Base-by-base conservation (phyloP, 2,329 filamentous ascomycete species). In the Arthrobotrys sphaeroides region DNA sequence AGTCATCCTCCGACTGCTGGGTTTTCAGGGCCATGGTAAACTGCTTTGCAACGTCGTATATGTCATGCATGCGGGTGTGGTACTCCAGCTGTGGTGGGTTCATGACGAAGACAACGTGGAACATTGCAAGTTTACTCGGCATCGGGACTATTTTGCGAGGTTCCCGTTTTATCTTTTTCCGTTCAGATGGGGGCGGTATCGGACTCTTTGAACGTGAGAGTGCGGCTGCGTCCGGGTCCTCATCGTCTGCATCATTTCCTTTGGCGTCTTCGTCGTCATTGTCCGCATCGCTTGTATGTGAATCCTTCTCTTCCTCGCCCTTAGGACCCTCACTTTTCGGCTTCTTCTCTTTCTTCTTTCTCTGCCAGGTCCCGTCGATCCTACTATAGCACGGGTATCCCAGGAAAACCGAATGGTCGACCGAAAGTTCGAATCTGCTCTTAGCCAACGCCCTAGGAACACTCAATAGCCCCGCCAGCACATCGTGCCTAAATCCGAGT, bases 51-150 rank as follows among this genome's bases (percentile, higher is more conserved):
- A 98, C 90, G 64, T 91, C 87, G 82, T 97, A 97, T 81, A 97
- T 90, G 77, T 96, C 91, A 45, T 90, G 88, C 49, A 96, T 85
- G 10, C 88, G 85, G 80, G 85, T 86, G 68, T 91, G 91, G 78
- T 91, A 89, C 80, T 97, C 91, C 68, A 94, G 85, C 61, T 90
- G 88, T 57, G 90, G 90, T 2, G 93, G 91, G 78, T 92, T 91
- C 78, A 97, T 85, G 59, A 97, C 91, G 82, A 98, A 98, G 22
- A 98, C 93, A 9, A 97, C 88, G 82, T 97, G 96, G 83, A 99
- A 99, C 94, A 98, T 98, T 13, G 64, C 57, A 12, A 75, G 72
- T 33, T 67, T 75, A 49, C 72, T 75, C 12, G 64, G 38, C 13
- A 49, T 45, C 16, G 28, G 55, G 0, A 64, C 57, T 77, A 90